A percentile compares a stretch with the other conserved stretches of the same genome.
Conservation (phyloP, 441 rosid genomes). For the Bocquillonia castaneifolia region DNA sequence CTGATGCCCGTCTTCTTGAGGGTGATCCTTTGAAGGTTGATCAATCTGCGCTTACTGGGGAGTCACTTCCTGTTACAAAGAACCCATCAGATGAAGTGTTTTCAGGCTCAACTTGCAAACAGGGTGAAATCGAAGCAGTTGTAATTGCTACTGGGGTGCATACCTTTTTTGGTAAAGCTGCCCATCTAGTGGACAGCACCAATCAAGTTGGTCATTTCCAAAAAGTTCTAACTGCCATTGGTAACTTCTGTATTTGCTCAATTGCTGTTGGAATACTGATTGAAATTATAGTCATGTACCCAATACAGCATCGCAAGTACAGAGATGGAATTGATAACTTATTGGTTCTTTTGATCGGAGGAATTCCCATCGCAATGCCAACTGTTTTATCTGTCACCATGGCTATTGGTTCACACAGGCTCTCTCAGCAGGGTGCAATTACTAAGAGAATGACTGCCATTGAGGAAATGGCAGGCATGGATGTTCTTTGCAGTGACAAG, state of each 20-base stretch:
- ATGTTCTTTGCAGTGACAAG: conserved; percentile 87
- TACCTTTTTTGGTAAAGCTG: conserved; percentile 92
- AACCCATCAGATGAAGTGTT: conserved; percentile 74
- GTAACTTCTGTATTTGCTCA: conserved; percentile 89
- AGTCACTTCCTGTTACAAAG: conserved; percentile 82
- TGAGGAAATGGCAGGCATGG: conserved; percentile 97
- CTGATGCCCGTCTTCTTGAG: conserved; percentile 90
- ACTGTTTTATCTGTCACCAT: conserved; percentile 86
- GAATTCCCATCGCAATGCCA: conserved; percentile 95
- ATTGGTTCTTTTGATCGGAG: conserved; percentile 83
- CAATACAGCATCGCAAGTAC: conserved; percentile 63
- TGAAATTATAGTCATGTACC: conserved; percentile 75
- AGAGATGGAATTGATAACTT: conserved; percentile 82
- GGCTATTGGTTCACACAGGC: conserved; percentile 91
- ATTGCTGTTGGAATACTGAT: conserved; percentile 61
- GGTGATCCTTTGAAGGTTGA: conserved; percentile 89
- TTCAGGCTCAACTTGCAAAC: conserved; percentile 90
- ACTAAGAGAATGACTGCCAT: conserved; percentile 99
- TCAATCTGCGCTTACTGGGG: conserved; percentile 92
- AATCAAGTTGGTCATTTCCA: conserved; percentile 94
- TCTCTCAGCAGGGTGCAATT: conserved; percentile 83
- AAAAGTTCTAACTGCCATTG: conserved; percentile 75
- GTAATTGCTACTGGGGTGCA: conserved; percentile 93
- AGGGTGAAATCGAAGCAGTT: conserved; percentile 83
- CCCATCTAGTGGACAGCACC: conserved; percentile 82